Conservation (phyloP, 2,329 filamentous ascomycete genomes). For the Cladosporium sp. region DNA sequence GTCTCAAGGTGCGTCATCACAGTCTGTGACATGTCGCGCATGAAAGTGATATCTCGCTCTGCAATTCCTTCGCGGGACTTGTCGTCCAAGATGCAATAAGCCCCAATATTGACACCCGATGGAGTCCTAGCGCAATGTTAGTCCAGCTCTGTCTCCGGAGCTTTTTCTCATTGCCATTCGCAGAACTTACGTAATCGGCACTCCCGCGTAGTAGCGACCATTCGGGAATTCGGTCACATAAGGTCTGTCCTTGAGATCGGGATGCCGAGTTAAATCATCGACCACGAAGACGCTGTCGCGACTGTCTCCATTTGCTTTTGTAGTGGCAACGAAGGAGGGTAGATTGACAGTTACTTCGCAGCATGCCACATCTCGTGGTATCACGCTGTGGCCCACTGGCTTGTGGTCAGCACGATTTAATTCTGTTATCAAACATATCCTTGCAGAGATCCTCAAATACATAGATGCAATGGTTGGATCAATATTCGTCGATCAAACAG, state of each 20-base stretch:
- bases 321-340: no score
- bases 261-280: slow-evolving; percentile 31
- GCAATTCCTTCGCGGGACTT: slow-evolving; percentile 53
- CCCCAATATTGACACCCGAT: slow-evolving; percentile 59
- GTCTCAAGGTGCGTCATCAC: slow-evolving; percentile 64
- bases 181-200: no score
- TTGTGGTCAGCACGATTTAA: no score
- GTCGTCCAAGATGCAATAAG: slow-evolving; percentile 60
- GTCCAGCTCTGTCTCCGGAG: no score
- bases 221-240: slow-evolving; percentile 32
- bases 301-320: no score
- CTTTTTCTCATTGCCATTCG: no score
- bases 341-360: slow-evolving; percentile 36
- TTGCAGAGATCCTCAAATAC: no score
- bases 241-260: slow-evolving; percentile 29
- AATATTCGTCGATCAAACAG: no score
- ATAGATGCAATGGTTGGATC: no score
- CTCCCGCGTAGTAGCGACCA: slow-evolving; percentile 56
- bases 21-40: slow-evolving; percentile 58
- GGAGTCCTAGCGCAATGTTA: no score
- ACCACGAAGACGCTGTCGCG: slow-evolving; percentile 32
- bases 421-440: no score
- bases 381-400: slow-evolving; percentile 28
- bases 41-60: slow-evolving; percentile 52
- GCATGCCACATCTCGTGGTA: slow-evolving; percentile 31